Percentiles rank a stretch among this genome's conserved stretches.
These are phyloP conservation scores for Solanum chaucha DNA, from an alignment of 257 asterid species.

Conservation along the genomic window DNA sequence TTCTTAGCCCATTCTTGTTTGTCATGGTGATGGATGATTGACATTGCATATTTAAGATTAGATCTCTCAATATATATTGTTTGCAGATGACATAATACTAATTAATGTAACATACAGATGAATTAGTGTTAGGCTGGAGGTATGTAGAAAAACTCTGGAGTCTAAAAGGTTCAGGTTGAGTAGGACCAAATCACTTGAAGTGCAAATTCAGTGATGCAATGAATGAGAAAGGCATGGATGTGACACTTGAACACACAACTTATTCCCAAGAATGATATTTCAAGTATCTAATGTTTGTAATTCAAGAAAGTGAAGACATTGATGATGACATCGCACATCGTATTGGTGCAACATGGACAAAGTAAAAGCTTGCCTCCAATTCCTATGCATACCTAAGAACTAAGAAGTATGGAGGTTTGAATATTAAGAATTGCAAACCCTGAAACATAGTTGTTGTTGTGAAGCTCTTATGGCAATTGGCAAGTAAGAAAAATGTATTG, in stretches of 20 bases:
- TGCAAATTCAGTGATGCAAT: not conserved
- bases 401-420: too few relatives aligned
- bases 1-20: not conserved
- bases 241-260: not conserved
- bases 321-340: not conserved
- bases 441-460: too few relatives aligned
- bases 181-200: not conserved
- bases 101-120: not conserved
- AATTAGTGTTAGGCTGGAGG: too few relatives aligned
- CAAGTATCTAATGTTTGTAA: not conserved
- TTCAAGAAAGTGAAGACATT: accelerated
- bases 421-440: too few relatives aligned
- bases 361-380: too few relatives aligned
- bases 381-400: too few relatives aligned
- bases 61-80: accelerated
- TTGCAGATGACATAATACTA: not conserved
- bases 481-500: too few relatives aligned
- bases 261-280: not conserved
- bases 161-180: not conserved
- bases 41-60: not conserved
- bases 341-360: too few relatives aligned
- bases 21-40: not conserved
- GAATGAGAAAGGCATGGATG: not conserved
- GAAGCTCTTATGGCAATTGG: too few relatives aligned
- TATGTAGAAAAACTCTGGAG: too few relatives aligned